phyloP scores from a whole-genome alignment of 345 rosid genomes.

The Excoecaria agallocha region DNA sequence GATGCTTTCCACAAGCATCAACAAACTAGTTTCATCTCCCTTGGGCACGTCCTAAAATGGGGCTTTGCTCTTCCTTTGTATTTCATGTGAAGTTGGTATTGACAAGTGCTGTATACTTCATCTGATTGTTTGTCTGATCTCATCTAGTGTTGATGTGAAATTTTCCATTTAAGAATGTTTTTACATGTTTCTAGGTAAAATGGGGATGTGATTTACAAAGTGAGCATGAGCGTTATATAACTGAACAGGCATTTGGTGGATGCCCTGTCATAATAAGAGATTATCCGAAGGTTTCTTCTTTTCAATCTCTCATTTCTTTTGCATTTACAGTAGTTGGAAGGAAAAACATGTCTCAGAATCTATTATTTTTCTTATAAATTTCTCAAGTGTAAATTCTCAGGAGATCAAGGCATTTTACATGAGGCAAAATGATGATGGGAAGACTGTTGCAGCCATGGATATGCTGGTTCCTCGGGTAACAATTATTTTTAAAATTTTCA shows the following conservation, averaged over 20 bases:
- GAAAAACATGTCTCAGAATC: neutral
- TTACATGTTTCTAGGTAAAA: slow-evolving; percentile 53
- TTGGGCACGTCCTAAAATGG: neutral
- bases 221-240: slow-evolving; percentile 97
- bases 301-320: slow-evolving; percentile 12
- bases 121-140: neutral
- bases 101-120: neutral
- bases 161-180: neutral
- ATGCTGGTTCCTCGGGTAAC: slow-evolving; percentile 93
- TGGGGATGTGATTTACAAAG: slow-evolving; percentile 99
- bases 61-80: neutral
- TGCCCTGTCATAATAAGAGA: slow-evolving; percentile 91
- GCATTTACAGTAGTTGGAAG: neutral
- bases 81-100: too few relatives aligned
- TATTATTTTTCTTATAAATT: slow-evolving; percentile 4
- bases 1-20: neutral
- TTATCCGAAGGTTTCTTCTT: slow-evolving; percentile 64
- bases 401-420: slow-evolving; percentile 97
- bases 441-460: slow-evolving; percentile 99
- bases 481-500: neutral
- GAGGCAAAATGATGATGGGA: slow-evolving; percentile 96
- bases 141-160: neutral
- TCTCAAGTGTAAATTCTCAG: slow-evolving; percentile 34
- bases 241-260: slow-evolving; percentile 81
- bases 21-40: neutral